Percentiles rank a stretch among this genome's conserved stretches.
phyloP scores from a whole-genome alignment of 352 stramenopile species.

The Ophiocytium majus region DNA sequence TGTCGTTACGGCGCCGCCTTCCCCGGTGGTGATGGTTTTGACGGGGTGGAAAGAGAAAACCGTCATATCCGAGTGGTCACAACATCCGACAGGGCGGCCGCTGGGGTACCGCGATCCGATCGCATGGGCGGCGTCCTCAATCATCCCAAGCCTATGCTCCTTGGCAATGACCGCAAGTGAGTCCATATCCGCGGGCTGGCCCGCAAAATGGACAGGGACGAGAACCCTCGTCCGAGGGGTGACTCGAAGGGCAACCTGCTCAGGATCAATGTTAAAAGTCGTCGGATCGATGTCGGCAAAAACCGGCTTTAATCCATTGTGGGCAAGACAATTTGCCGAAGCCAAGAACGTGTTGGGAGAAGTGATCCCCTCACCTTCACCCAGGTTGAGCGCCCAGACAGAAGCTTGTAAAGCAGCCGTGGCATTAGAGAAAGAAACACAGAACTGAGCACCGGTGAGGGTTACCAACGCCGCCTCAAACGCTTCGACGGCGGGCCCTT shows the following conservation, averaged over 20 bases:
- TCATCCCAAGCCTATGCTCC: not conserved
- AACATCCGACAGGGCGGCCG: too few species aligned
- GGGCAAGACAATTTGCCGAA: not conserved
- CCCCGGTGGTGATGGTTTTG: not conserved
- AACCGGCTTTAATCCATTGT: not conserved
- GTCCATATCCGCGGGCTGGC: not conserved
- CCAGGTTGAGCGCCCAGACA: not conserved
- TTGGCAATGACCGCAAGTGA: not conserved
- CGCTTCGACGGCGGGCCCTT: not conserved
- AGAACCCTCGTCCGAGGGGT: too few species aligned
- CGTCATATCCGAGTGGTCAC: not conserved
- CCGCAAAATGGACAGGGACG: slow-evolving; percentile 1
- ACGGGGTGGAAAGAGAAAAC: not conserved
- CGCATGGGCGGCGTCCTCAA: not conserved
- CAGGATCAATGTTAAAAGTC: not conserved
- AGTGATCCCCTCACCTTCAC: slow-evolving; percentile 3
- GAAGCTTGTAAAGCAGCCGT: not conserved
- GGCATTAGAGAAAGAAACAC: not conserved
- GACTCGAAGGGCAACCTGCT: too few species aligned
- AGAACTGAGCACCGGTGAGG: not conserved
- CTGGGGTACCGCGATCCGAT: not conserved
- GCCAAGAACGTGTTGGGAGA: not conserved
- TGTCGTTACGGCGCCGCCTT: not conserved
- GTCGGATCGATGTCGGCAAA: not conserved
- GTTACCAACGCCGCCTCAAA: not conserved